phyloP scores from a whole-genome alignment of 192 early-diverging fungal species.

The Umbelopsis sp. region DNA sequence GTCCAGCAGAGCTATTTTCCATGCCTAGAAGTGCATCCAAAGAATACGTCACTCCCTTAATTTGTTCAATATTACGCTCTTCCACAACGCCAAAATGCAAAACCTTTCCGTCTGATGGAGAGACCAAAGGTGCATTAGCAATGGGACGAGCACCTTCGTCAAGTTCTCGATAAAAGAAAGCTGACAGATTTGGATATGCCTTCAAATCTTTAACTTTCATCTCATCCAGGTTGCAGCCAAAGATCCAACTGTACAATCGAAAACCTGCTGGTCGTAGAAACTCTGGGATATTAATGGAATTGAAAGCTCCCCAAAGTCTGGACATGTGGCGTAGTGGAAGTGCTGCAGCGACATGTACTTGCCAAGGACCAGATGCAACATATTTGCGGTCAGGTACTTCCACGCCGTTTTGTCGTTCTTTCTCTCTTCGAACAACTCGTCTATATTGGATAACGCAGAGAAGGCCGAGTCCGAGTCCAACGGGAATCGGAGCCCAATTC shows the following conservation, averaged over 20 bases:
- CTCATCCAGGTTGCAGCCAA: constrained; percentile 92
- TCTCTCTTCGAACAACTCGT: constrained; percentile 48
- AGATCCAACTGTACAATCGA: constrained; percentile 79
- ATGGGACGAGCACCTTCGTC: constrained; percentile 79
- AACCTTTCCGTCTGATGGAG: constrained; percentile 90
- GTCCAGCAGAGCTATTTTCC: constrained; percentile 36
- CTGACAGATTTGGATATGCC: constrained; percentile 81
- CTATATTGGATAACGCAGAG: constrained; percentile 56
- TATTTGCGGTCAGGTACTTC: constrained; percentile 44
- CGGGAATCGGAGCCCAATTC: constrained; percentile 76
- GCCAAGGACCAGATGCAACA: constrained; percentile 82
- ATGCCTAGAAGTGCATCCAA: constrained; percentile 79
- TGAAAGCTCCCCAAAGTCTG: constrained; percentile 88
- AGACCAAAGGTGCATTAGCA: constrained; percentile 67
- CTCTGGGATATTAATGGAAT: constrained; percentile 80
- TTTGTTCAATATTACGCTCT: constrained; percentile 81
- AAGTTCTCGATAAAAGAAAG: constrained; percentile 94
- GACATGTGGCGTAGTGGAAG: constrained; percentile 92
- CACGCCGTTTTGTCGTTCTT: constrained; percentile 40
- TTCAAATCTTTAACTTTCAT: constrained; percentile 84
- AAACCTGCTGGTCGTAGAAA: constrained; percentile 77
- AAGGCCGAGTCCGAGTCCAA: constrained; percentile 71
- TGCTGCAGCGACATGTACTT: constrained; percentile 84
- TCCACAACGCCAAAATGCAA: constrained; percentile 87
- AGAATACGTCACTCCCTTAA: constrained; percentile 94